Evolutionary conservation across 2,329 filamentous ascomycete genomes (phyloP).

Genomic region (Lasiodiplodia gonubiensis): DNA sequence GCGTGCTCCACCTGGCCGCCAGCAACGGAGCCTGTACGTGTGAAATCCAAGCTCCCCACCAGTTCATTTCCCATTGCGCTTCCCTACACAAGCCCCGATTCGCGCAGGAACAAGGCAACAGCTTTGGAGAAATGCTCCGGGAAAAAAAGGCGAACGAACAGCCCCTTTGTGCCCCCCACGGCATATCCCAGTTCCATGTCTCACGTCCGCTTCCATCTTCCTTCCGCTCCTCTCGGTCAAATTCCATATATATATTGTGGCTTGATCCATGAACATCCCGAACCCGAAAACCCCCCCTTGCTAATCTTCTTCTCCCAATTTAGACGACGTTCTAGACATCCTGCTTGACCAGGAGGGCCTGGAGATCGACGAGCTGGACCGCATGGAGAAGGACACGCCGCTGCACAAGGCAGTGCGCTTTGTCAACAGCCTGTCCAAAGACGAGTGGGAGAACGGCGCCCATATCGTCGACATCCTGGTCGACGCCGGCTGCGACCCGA

Average conservation of each 20-base stretch:
- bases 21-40: conserved; percentile 80
- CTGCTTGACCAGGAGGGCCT: conserved; percentile 84
- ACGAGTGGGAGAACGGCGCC: conserved; percentile 67
- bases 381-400: conserved; percentile 75
- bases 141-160: background rate
- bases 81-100: background rate
- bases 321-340: conserved; percentile 80
- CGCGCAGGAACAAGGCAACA: background rate
- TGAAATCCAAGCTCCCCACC: background rate
- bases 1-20: conserved; percentile 88
- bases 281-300: background rate
- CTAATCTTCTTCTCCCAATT: background rate
- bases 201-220: background rate
- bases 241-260: conserved; percentile 5
- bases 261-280: background rate
- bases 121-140: background rate
- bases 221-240: background rate
- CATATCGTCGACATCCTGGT: conserved; percentile 79
- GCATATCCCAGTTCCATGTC: background rate
- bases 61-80: background rate
- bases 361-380: conserved; percentile 80
- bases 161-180: background rate
- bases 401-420: conserved; percentile 80
- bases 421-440: conserved; percentile 70
- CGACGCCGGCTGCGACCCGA: conserved; percentile 73